A percentile compares a stretch with the other conserved stretches of the same genome.
These are phyloP conservation scores for Haematococcus lacustris DNA, from an alignment of 139 green algal genomes.

Conservation along the genomic window DNA sequence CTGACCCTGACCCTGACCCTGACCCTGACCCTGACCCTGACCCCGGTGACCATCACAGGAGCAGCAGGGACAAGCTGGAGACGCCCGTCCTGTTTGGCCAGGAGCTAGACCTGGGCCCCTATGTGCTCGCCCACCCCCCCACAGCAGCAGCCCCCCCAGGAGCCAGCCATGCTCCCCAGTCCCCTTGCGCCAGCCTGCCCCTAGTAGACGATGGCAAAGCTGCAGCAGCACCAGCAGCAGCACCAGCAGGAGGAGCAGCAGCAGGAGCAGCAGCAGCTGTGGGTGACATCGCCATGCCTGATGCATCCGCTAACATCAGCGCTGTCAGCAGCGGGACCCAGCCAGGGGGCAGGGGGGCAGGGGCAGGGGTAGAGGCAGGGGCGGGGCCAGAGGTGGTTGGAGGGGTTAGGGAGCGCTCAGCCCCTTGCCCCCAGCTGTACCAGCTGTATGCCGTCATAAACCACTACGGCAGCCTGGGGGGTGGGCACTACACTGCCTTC, in stretches of 20 bases:
- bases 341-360: too few species aligned
- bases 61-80: constrained; percentile 78
- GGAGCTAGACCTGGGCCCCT: constrained; percentile 65
- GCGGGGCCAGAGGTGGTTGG: too few species aligned
- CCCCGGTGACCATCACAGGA: constrained; percentile 3
- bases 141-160: constrained; percentile 12
- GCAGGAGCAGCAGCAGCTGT: constrained; percentile 7
- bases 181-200: too few species aligned
- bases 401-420: too few species aligned
- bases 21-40: not conserved
- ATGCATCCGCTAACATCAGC: too few species aligned
- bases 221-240: not conserved
- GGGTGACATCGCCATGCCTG: too few species aligned
- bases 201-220: too few species aligned
- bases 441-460: constrained; percentile 88
- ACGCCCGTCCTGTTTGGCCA: constrained; percentile 54
- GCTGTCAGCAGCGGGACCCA: too few species aligned
- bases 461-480: constrained; percentile 84
- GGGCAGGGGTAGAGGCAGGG: too few species aligned
- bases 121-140: constrained; percentile 26
- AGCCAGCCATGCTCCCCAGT: not conserved
- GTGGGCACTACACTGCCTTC: constrained; percentile 94
- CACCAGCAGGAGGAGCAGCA: too few species aligned
- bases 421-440: too few species aligned
- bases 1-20: too few species aligned